Evolutionary conservation across 108 stramenopile genomes (phyloP), one percentile per base, ranked within the genome.

Genomic region (Aurantiochytrium sp.): DNA sequence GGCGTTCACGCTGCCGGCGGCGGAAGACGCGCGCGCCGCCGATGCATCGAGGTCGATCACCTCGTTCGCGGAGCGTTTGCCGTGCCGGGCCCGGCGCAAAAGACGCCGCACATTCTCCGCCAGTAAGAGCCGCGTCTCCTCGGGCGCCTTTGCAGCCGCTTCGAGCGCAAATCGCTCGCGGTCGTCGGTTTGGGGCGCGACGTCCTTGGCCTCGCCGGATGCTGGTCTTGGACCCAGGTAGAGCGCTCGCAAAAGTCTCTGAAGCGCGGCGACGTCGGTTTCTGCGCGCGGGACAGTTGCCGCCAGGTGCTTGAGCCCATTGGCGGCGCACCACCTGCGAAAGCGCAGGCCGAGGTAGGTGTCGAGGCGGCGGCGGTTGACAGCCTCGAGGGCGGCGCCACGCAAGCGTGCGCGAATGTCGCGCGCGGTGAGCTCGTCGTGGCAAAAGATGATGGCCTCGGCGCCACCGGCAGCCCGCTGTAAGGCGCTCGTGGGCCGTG

Each of bases 371-470:
- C 59, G 59, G 59, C 34, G 32, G 24, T 65, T 30, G 10, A 65
- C 59, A 10, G 27, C 59, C 22, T 1, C 34, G 19, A 65, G 32
- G 24, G 27, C 59, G 10, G 6, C 19, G 8, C 19, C 59, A 24
- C 24, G 15, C 8, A 65, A 19, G 1, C 59, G 59, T 17, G 32
- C 15, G 19, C 59, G 59, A 65, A 65, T 65, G 24, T 65, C 59
- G 15, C 59, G 59, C 24, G 59, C 59, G 19, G 59, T 65, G 24
- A 90, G 90, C 53, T 97, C 95, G 73, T 98, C 97, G 87, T 94
- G 95, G n/a, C 97, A 96, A 89, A 98, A 90, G 39, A 99, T 90
- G 15, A 99, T 68, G 4, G 97, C 4, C 59, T 65, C 59, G 34
- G 59, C 59, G 59, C 59, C 59, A 2, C 59, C 59, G 22, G 59